Evolutionary conservation across 1,284 basidiomycete species (phyloP), one percentile per base, ranked within the genome.

Genomic region (Schizophyllum amplum): DNA sequence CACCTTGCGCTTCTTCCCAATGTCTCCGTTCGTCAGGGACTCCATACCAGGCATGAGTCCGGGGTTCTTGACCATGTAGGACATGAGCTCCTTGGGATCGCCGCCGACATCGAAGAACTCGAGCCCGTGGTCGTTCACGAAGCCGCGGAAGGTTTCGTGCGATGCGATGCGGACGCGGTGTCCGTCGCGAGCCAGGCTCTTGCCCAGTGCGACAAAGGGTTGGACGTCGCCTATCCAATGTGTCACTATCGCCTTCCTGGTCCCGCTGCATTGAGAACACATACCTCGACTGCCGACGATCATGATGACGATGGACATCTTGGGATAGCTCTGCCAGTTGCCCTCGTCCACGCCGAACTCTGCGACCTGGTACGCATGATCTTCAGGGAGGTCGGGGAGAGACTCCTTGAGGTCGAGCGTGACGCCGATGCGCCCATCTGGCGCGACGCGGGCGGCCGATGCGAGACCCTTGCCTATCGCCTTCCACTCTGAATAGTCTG

Each of bases 91-190:
- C 27, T 78, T 74, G 0, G 82, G 83, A 60, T 83, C 74, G 2
- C 82, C 83, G 7, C 82, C 82, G 48, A 84, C 78, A 56, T 74
- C 73, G 61, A 74, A 79, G 65, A 84, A 85, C 57, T 83, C 81
- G 23, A 84, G 70, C 0, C 74, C 76, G 52, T 74, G 66, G 3
- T 77, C 74, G 17, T 61, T 68, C 27, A 88, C 82, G 64, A 87
- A 83, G 9, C 72, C 65, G 13, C 75, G 72, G 67, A 87, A 90
- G 7, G 79, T 82, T 56, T 75, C 76, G 63, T 89, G 86, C 0
- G 85, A 83, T 0, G 83, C 86, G 26, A 89, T 81, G 4, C 86
- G 75, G 27, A 88, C 77, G 5, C 79, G 75, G 67, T 90, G 86
- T 0, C 81, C 81, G 60, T 82, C 71, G 47, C 72, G 67, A n/a